Percentiles rank a stretch among this genome's conserved stretches.
Conservation (phyloP, 345 rosid genomes). For the Isatis tinctoria region DNA sequence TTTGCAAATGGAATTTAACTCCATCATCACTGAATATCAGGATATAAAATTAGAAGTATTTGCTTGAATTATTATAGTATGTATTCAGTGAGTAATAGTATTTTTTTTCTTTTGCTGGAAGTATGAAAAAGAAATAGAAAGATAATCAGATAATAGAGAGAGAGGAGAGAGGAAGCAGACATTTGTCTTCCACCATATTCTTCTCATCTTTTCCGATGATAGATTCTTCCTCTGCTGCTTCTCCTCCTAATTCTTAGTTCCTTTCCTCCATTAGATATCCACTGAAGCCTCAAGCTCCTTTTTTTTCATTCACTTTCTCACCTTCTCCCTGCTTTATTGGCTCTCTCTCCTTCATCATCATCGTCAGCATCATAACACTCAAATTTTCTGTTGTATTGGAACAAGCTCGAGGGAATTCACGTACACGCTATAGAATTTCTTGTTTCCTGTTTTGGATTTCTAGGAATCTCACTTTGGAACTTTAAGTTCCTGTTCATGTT, state of each 20-base stretch:
- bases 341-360: neutral
- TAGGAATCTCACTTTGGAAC: constrained; percentile 22
- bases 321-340: neutral
- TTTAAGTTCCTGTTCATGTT: neutral
- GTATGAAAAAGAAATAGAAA: constrained; percentile 13
- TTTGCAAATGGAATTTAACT: no score
- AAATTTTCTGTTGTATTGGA: constrained; percentile 9
- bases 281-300: constrained; percentile 1
- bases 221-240: constrained; percentile 39
- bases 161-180: constrained; percentile 39
- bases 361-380: neutral
- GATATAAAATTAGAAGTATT: no score
- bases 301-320: neutral
- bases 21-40: no score
- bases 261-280: constrained; percentile 11
- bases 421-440: neutral
- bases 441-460: constrained; percentile 23
- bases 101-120: neutral
- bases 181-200: constrained; percentile 48
- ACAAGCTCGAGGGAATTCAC: neutral
- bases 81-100: neutral
- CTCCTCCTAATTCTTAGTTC: constrained; percentile 22
- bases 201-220: constrained; percentile 38
- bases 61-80: neutral
- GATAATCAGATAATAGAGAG: constrained; percentile 40